These are phyloP conservation scores for Wickerhamomyces chaumierensis DNA, from an alignment of 805 yeast genomes.

Conservation along the genomic window DNA sequence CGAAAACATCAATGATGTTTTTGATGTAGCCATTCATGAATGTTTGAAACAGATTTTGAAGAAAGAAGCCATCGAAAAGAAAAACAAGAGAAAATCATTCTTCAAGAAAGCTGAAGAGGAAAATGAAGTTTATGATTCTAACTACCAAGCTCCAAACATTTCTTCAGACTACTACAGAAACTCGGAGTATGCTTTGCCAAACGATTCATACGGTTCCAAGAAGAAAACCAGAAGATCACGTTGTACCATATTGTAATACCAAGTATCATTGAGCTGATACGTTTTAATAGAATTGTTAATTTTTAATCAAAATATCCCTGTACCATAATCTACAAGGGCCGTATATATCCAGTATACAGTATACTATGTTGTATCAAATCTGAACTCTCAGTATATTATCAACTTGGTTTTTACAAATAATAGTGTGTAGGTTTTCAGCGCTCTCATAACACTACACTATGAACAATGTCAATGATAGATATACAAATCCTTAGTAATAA, in stretches of 20 bases:
- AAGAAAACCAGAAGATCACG: slow-evolving; percentile 4
- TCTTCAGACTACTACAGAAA: slow-evolving; percentile 9
- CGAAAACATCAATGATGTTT: slow-evolving; percentile 56
- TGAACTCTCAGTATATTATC: too few relatives aligned
- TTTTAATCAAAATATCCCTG: too few relatives aligned
- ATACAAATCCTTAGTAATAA: too few relatives aligned
- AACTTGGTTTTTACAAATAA: too few relatives aligned
- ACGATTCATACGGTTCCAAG: background rate
- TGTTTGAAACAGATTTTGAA: slow-evolving; percentile 10
- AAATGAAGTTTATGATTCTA: slow-evolving; percentile 1
- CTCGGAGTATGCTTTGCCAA: slow-evolving; percentile 9
- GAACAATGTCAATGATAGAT: too few relatives aligned
- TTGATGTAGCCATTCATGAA: slow-evolving; percentile 39
- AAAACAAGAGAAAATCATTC: slow-evolving; percentile 2
- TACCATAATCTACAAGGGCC: too few relatives aligned
- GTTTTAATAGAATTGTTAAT: too few relatives aligned
- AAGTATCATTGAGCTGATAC: too few relatives aligned
- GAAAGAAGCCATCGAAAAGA: slow-evolving; percentile 6
- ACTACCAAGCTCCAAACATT: slow-evolving; percentile 1
- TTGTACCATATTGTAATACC: slow-evolving; percentile 6
- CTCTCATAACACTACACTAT: too few relatives aligned
- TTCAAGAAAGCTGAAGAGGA: slow-evolving; percentile 1
- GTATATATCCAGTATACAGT: too few relatives aligned
- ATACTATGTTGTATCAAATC: too few relatives aligned
- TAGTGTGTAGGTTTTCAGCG: too few relatives aligned